Percentiles rank a stretch among this genome's conserved stretches.
These are phyloP conservation scores for Rhynchospora tenuis DNA, from an alignment of 176 grass and related monocot species.

Conservation along the genomic window DNA sequence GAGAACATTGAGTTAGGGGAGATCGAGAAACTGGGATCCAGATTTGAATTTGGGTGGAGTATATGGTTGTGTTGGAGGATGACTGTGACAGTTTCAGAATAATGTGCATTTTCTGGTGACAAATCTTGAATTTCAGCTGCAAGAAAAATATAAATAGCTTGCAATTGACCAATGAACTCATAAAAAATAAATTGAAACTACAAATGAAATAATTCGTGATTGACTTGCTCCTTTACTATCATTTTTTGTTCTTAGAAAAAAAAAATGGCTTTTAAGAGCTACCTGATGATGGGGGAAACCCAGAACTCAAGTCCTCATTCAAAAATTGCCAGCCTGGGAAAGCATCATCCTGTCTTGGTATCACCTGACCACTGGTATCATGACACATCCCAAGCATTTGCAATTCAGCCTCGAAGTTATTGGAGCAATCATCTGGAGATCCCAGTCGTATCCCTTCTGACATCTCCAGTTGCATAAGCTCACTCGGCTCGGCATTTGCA, in stretches of 20 bases:
- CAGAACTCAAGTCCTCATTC: conserved; percentile 38
- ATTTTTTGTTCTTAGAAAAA: not conserved
- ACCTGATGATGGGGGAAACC: conserved; percentile 45
- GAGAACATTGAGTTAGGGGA: conserved; percentile 49
- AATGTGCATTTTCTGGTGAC: conserved; percentile 63
- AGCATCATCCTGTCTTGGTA: conserved; percentile 29
- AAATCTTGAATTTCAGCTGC: conserved; percentile 41
- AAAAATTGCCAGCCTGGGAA: conserved; percentile 45
- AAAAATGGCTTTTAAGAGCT: not conserved
- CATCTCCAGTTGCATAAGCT: conserved; percentile 45
- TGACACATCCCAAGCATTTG: conserved; percentile 31
- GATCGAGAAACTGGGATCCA: conserved; percentile 8
- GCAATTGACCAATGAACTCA: not conserved
- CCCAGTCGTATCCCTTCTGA: conserved; percentile 26
- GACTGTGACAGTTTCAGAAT: conserved; percentile 46
- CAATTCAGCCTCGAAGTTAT: conserved; percentile 39
- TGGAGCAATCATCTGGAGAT: conserved; percentile 47
- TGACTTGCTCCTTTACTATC: not conserved
- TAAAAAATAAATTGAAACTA: not conserved
- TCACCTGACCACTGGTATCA: conserved; percentile 20
- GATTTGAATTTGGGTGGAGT: conserved; percentile 9
- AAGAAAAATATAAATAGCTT: not conserved
- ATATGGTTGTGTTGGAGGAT: conserved; percentile 40
- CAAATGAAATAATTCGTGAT: not conserved
- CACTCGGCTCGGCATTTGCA: conserved; percentile 23